These are phyloP conservation scores for Solanum stenotomum DNA, from an alignment of 257 asterid species.

Conservation along the genomic window DNA sequence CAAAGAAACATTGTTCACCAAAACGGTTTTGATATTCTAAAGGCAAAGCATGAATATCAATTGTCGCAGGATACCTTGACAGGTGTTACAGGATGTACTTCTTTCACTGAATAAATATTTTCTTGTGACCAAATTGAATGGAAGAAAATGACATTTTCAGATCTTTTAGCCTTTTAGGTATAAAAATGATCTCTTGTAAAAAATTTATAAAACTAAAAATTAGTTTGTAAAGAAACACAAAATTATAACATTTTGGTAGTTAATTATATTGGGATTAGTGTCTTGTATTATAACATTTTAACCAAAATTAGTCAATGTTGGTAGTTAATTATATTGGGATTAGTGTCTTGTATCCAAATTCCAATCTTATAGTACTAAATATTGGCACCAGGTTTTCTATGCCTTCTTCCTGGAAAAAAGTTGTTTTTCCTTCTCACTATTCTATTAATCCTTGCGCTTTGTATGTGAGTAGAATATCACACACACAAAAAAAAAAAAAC, in stretches of 20 bases:
- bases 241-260: too few species aligned
- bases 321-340: not conserved
- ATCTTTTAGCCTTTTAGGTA: not conserved
- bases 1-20: not conserved
- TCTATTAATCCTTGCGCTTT: not conserved
- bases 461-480: not conserved
- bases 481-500: too few species aligned
- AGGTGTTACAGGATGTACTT: not conserved
- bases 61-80: not conserved
- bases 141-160: not conserved
- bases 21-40: not conserved
- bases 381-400: not conserved
- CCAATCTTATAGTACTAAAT: not conserved
- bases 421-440: not conserved
- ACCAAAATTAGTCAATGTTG: not conserved
- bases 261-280: too few species aligned
- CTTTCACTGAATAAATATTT: too few species aligned
- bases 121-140: not conserved
- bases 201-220: too few species aligned
- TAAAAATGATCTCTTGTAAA: not conserved
- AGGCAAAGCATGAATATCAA: not conserved
- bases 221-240: too few species aligned
- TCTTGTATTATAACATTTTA: too few species aligned
- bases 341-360: not conserved
- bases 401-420: not conserved